These are phyloP conservation scores for Amphibolis antarctica DNA, from an alignment of 106 monocot genomes.

Conservation along the genomic window DNA sequence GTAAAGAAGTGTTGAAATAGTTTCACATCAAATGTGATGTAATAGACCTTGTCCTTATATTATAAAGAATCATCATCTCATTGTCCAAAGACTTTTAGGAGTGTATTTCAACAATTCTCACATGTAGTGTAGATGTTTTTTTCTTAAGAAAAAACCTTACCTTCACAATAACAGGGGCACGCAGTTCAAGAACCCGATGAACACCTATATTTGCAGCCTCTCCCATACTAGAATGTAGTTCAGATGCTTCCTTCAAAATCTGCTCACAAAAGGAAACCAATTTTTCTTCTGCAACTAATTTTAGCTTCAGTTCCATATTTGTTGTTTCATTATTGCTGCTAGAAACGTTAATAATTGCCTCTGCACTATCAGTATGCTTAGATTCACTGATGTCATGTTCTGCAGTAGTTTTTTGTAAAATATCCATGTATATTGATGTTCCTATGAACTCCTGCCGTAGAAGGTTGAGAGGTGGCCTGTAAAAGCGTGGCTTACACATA, in stretches of 20 bases:
- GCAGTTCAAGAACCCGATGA: slow-evolving; percentile 71
- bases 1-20: too few species aligned
- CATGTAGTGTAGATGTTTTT: too few species aligned
- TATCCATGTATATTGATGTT: slow-evolving; percentile 83
- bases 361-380: slow-evolving; percentile 6
- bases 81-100: too few species aligned
- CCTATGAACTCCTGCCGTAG: slow-evolving; percentile 89
- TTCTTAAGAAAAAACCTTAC: slow-evolving; percentile 31
- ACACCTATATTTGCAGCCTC: slow-evolving; percentile 58
- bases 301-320: slow-evolving; percentile 44
- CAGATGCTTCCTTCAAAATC: slow-evolving; percentile 84
- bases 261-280: slow-evolving; percentile 83
- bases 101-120: too few species aligned
- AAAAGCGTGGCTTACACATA: slow-evolving; percentile 5
- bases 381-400: slow-evolving; percentile 9
- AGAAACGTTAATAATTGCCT: background rate
- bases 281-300: slow-evolving; percentile 79
- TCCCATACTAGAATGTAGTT: slow-evolving; percentile 51
- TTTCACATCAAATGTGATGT: too few species aligned
- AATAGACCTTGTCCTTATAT: too few species aligned
- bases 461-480: slow-evolving; percentile 90
- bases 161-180: slow-evolving; percentile 93
- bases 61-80: too few species aligned
- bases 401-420: slow-evolving; percentile 76
- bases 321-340: slow-evolving; percentile 8